Conservation (phyloP, 2,329 filamentous ascomycete species). For the Colletotrichum tropicale region DNA sequence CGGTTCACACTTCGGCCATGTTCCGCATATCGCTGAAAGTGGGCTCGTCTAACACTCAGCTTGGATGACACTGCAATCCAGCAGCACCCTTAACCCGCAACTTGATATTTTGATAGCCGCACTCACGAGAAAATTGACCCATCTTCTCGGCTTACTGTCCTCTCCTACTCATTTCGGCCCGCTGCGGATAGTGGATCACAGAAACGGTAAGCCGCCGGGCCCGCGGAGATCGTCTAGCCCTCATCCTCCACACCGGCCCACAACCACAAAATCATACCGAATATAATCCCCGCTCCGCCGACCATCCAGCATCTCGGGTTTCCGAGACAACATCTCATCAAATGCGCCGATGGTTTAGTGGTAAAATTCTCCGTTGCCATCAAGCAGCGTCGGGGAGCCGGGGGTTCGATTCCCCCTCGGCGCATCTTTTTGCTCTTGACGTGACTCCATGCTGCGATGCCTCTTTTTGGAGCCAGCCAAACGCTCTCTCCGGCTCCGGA, state of each 20-base stretch:
- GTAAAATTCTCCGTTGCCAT: constrained; percentile 8
- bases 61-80: not conserved
- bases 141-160: not conserved
- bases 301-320: not conserved
- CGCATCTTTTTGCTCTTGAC: not conserved
- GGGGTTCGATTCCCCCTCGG: constrained; percentile 8
- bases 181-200: not conserved
- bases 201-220: not conserved
- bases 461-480: not conserved
- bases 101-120: not conserved
- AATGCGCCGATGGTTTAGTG: constrained; percentile 1
- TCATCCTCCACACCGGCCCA: not conserved
- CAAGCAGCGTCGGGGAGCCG: constrained; percentile 3
- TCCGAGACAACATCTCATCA: not conserved
- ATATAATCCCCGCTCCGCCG: not conserved
- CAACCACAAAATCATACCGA: not conserved
- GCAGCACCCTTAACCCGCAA: not conserved
- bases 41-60: not conserved
- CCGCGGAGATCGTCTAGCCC: not conserved
- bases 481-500: no score
- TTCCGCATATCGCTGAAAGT: not conserved
- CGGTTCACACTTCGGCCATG: not conserved
- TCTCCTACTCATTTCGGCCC: not conserved
- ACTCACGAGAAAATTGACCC: not conserved
- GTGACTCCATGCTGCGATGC: not conserved